These are phyloP conservation scores for Trichophyton benhamiae DNA, from an alignment of 2,329 filamentous ascomycete genomes.

Conservation along the genomic window DNA sequence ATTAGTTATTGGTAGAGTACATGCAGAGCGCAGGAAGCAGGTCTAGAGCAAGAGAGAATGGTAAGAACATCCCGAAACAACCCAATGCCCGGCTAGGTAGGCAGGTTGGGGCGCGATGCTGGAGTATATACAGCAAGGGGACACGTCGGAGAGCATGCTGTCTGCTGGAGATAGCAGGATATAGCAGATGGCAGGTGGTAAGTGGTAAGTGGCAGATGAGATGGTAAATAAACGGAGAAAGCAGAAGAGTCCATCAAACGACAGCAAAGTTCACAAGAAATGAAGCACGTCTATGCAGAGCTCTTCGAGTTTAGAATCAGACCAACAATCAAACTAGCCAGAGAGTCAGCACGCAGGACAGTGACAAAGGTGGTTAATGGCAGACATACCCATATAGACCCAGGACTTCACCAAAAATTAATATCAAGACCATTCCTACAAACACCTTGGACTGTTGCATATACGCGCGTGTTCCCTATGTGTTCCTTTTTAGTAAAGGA, in stretches of 20 bases:
- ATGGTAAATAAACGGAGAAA: background rate
- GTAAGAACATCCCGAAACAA: constrained; percentile 2
- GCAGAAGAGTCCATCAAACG: background rate
- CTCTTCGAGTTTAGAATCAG: constrained; percentile 82
- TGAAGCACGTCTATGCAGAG: constrained; percentile 21
- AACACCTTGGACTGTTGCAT: constrained; percentile 95
- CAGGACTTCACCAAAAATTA: constrained; percentile 96
- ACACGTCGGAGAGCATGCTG: background rate
- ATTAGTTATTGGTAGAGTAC: constrained; percentile 2
- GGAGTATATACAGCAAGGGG: constrained; percentile 2
- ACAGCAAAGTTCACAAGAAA: background rate
- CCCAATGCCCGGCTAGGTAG: background rate
- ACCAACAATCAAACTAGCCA: constrained; percentile 66
- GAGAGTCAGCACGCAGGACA: constrained; percentile 11
- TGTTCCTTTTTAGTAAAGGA: constrained; percentile 15
- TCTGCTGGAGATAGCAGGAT: too few species aligned
- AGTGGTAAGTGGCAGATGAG: background rate
- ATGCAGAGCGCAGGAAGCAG: background rate
- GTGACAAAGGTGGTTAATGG: constrained; percentile 44
- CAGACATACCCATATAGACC: constrained; percentile 78
- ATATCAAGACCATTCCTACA: constrained; percentile 94
- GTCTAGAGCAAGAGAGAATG: background rate
- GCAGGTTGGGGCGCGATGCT: background rate
- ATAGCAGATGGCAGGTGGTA: background rate
- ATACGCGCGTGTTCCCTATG: constrained; percentile 70